Evolutionary conservation across 768 basidiomycete genomes (phyloP), one percentile per base, ranked within the genome.

Genomic region (Tricholoma saponaceum): DNA sequence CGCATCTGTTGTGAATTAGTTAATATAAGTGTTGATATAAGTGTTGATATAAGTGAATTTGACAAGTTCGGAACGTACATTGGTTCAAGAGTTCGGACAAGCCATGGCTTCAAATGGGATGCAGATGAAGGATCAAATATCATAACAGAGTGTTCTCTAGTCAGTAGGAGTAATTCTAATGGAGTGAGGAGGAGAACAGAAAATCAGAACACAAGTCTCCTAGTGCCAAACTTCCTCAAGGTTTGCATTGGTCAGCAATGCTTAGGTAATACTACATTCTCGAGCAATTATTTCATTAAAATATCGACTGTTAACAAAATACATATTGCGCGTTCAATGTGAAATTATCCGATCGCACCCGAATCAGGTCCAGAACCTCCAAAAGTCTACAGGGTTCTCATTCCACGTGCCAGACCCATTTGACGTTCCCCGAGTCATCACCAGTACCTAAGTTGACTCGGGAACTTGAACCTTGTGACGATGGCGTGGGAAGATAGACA

Each of bases 41-140:
- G 30, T 18, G 49, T 43, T 10, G 41, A 22, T 18, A 30, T 28
- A 10, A 9, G 30, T 18, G 8, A 7, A 53, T 23, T 25, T 58
- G 18, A 16, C 44, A 10, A 39, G 25, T 53, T 52, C 52, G 57
- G 49, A 39, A 72, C 83, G 58, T 60, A 95, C 95, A 98, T 94
- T 60, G 95, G 95, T 71, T 94, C 94, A 41, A 98, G 83, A 0
- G 89, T 90, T 60, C 83, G 81, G 49, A 94, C 80, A 46, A 98
- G 86, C 95, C 94, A 98, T 62, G 87, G 83, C 67, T 89, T 92
- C 65, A 96, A 83, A 63, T 89, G 81, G 14, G 76, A 70, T 1
- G 79, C 78, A 9, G 86, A 85, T 54, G 83, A 72, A 47, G 83
- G 71, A 72, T 92, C 89, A 74, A 80, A 83, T 60, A 87, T 75